A percentile compares a stretch with the other conserved stretches of the same genome.
Evolutionary conservation across 2,329 filamentous ascomycete species (phyloP).

Genomic region (Cercospora nicotianae): DNA sequence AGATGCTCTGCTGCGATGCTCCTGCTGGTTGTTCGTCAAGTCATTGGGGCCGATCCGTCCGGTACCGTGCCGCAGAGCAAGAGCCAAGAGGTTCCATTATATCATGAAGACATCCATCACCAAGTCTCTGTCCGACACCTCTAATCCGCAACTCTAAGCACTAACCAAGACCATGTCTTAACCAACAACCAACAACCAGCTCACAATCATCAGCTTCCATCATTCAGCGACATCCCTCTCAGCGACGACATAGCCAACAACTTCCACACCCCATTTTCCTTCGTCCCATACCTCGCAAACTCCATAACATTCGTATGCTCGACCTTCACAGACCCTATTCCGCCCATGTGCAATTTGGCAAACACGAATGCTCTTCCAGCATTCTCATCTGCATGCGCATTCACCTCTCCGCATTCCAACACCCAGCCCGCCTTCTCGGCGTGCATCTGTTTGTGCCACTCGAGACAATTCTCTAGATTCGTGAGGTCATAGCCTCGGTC

Average conservation of each 20-base stretch:
- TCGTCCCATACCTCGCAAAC: constrained; percentile 10
- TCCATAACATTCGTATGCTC: constrained; percentile 14
- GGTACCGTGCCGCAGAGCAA: too few relatives aligned
- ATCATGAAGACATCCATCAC: too few relatives aligned
- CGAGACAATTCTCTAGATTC: not conserved
- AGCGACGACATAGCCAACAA: constrained; percentile 9
- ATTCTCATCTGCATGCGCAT: constrained; percentile 16
- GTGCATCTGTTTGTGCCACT: not conserved
- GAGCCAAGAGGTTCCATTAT: too few relatives aligned
- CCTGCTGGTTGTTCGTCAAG: too few relatives aligned
- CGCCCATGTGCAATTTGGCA: not conserved
- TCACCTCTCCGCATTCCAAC: constrained; percentile 12
- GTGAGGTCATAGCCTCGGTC: not conserved
- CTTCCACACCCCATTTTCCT: constrained; percentile 5
- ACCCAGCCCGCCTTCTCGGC: not conserved
- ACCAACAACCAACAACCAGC: not conserved
- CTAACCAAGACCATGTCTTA: too few relatives aligned
- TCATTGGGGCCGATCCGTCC: not conserved
- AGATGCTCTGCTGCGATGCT: not conserved
- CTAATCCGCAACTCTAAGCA: too few relatives aligned
- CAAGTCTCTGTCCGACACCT: too few relatives aligned
- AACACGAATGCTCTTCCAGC: constrained; percentile 12
- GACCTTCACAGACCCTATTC: constrained; percentile 4
- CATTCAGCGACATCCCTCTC: not conserved
- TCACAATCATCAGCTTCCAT: not conserved